Conservation (phyloP, 441 rosid species). For the Pelargonium myrrhifolium region DNA sequence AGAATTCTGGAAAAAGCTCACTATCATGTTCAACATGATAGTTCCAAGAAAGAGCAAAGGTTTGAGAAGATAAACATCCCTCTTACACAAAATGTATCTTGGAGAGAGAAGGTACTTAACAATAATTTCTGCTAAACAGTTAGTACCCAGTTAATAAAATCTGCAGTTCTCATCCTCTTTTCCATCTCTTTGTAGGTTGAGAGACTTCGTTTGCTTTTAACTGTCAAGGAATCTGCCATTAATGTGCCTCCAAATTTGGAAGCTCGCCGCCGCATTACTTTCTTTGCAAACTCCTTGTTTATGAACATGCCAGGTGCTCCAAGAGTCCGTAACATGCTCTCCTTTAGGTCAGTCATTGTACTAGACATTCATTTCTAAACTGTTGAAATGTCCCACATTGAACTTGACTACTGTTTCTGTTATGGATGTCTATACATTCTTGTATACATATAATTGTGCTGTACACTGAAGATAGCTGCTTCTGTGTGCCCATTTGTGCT, state of each 20-base stretch:
- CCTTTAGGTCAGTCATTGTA: conserved; percentile 60
- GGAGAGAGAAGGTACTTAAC: conserved; percentile 70
- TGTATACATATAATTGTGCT: background rate
- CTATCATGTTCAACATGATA: conserved; percentile 13
- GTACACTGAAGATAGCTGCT: background rate
- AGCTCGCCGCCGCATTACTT: conserved; percentile 94
- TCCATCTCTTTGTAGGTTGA: conserved; percentile 41
- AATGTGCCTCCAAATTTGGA: conserved; percentile 88
- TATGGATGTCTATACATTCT: background rate
- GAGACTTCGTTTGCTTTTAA: conserved; percentile 70
- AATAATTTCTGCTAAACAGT: conserved; percentile 7
- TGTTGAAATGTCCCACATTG: background rate
- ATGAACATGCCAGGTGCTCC: conserved; percentile 97
- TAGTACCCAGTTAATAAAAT: conserved; percentile 10
- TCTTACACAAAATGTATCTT: conserved; percentile 26
- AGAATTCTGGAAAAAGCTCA: conserved; percentile 60
- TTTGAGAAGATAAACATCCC: conserved; percentile 58
- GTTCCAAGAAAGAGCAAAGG: conserved; percentile 48
- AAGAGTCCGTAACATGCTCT: conserved; percentile 78
- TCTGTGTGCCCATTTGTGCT: background rate
- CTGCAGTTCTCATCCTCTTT: conserved; percentile 8
- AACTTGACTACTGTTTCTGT: background rate
- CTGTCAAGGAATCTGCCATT: conserved; percentile 93
- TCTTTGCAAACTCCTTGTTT: conserved; percentile 90
- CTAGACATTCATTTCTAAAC: background rate